Base-by-base conservation (phyloP, 2,329 filamentous ascomycete genomes). In the Beauveria brongniartii region DNA sequence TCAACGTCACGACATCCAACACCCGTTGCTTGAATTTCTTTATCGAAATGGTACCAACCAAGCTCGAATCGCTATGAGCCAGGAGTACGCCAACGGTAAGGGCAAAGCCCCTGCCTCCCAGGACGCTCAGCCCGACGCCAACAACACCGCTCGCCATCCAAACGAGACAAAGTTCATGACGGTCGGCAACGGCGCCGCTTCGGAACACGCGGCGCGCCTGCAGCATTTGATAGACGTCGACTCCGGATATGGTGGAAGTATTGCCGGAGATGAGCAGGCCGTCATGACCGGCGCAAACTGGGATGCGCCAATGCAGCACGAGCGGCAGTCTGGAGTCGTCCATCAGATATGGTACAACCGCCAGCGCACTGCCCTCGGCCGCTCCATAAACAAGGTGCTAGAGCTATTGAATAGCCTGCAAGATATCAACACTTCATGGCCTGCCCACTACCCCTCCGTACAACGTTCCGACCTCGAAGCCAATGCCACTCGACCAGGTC, bases 261-360 rank as follows among this genome's bases (percentile, higher is more conserved):
- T 89, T 55, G 78, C 83, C 34, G 87, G 85, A 63, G 89, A 89
- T 57, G 82, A 82, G 65, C 74, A 77, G 63, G 72, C 77, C 58
- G 72, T 69, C 50, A 78, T 78, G 71, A 77, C 79, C 66, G 75
- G 78, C 47, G 72, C 75, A 62, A 76, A 78, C 51, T 76, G 78
- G 69, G 78, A 82, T 67, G 73, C 75, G 64, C 73, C 77, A 53
- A 71, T 77, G 60, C 74, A 75, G 55, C 71, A 74, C 34, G 73
- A 75, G 65, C 70, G 69, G 50, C 85, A 93, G 66, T 88, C 91
- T 43, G 90, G 88, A 70, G 91, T 96, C 74, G 86, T 97, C 54
- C 89, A 96, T 70, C 94, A 97, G 76, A 82, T 97, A 65, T 91
- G 90, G 80, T 97, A 96, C 77, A 97, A 97, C 74, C 86, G 91